Evolutionary conservation across 225 moss, liverwort and hornwort genomes (phyloP).

Genomic region (Takakia lepidozioides): DNA sequence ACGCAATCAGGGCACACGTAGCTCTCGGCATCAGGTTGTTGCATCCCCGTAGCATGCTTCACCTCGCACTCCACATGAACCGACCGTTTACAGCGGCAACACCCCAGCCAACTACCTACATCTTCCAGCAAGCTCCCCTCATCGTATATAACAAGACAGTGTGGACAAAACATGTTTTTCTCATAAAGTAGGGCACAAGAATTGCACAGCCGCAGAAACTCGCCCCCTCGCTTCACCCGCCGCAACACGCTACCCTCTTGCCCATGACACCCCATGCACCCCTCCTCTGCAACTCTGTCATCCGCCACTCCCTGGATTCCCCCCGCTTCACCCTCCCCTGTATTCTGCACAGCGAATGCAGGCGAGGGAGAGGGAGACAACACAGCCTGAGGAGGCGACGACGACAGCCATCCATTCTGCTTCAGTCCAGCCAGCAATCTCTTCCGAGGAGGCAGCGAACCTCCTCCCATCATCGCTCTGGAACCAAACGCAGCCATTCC

Average conservation of each 20-base stretch:
- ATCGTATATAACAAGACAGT: constrained; percentile 62
- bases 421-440: constrained; percentile 90
- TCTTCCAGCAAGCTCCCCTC: constrained; percentile 53
- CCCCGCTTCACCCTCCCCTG: constrained; percentile 3
- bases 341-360: constrained; percentile 13
- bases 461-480: constrained; percentile 75
- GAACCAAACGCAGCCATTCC: constrained; percentile 45
- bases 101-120: constrained; percentile 61
- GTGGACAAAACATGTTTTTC: constrained; percentile 68
- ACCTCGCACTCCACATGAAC: constrained; percentile 85
- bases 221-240: constrained; percentile 69
- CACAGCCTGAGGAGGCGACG: constrained; percentile 26
- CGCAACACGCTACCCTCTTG: constrained; percentile 45
- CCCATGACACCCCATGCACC: constrained; percentile 62
- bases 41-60: constrained; percentile 19
- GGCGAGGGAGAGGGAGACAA: constrained; percentile 21
- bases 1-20: constrained; percentile 74
- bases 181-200: constrained; percentile 58
- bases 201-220: constrained; percentile 59
- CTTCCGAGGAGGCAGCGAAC: constrained; percentile 86
- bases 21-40: constrained; percentile 30
- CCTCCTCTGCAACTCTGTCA: constrained; percentile 23
- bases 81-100: constrained; percentile 63
- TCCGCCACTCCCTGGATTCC: constrained; percentile 5
- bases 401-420: constrained; percentile 63